These are phyloP conservation scores for Sarcodon aspratus DNA, from an alignment of 768 basidiomycete species.

Conservation along the genomic window DNA sequence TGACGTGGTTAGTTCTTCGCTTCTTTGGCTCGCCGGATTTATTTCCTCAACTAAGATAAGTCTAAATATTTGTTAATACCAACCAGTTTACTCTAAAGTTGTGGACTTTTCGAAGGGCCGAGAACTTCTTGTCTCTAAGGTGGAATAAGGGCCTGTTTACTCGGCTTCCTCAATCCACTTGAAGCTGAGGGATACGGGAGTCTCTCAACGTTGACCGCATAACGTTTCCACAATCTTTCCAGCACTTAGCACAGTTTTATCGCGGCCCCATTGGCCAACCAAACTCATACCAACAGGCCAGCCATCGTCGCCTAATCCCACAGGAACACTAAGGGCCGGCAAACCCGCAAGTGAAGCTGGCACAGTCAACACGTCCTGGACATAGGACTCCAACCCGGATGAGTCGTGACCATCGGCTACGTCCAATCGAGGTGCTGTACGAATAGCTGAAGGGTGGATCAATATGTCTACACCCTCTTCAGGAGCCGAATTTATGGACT, in stretches of 20 bases:
- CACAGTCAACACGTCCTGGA: constrained; percentile 87
- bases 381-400: constrained; percentile 43
- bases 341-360: constrained; percentile 87
- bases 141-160: no score
- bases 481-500: not conserved
- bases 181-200: no score
- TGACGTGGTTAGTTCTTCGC: no score
- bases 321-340: constrained; percentile 71
- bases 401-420: not conserved
- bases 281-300: constrained; percentile 84
- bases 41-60: no score
- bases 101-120: no score
- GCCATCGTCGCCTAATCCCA: constrained; percentile 32
- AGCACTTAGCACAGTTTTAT: constrained; percentile 44
- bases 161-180: no score
- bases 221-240: constrained; percentile 29
- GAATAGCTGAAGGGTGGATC: constrained; percentile 79
- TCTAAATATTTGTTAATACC: no score
- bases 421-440: constrained; percentile 60
- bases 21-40: no score
- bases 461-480: constrained; percentile 60
- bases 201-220: no score
- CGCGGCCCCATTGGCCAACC: constrained; percentile 82
- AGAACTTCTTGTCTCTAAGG: no score
- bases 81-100: no score